Evolutionary conservation across 805 yeast genomes (phyloP), one percentile per base, ranked within the genome.

Genomic region (Candida schatavii): DNA sequence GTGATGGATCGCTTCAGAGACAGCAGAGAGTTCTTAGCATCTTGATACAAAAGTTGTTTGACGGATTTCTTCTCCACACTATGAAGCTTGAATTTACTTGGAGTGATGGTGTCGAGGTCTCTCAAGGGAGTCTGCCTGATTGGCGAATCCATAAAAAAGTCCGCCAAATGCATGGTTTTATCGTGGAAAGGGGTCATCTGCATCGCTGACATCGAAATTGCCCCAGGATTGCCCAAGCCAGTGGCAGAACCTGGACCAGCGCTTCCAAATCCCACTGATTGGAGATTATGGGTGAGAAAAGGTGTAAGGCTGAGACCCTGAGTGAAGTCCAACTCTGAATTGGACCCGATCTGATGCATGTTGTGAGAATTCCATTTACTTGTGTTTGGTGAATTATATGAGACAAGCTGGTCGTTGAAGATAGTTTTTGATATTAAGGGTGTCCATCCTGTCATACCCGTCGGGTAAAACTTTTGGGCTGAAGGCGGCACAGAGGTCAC

Each of bases 111-210:
- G 38, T 59, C 70, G 31, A 62, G 37, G 35, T 62, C 66, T 41
- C 59, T 66, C 10, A 59, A 44, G 10, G 74, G 71, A 2, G 69
- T 56, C 27, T 57, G 58, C 22, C 61, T 51, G 30, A 68, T 65
- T 13, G 75, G 75, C n/a, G 70, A 60, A 40, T 70, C 75, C 61
- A 67, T 68, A 50, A 68, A 69, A 39, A 70, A 69, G 47, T 70
- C 75, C 5, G 69, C 53, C 33, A 69, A 50, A 43, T 65, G 74
- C 43, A 67, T 53, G 3, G 71, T 58, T 48, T 65, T 68, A 42
- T 69, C 74, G 46, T 66, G 69, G 45, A 62, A 66, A 3, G 75
- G 75, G n/a, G 75, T 70, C 43, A 68, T 57, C 56, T 60, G 35
- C 27, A 23, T 23, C 10, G 27, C 27, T 11, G 27, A 23, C 27